Conservation (phyloP, 352 stramenopile genomes). For the Elongisporangium senticosum region DNA sequence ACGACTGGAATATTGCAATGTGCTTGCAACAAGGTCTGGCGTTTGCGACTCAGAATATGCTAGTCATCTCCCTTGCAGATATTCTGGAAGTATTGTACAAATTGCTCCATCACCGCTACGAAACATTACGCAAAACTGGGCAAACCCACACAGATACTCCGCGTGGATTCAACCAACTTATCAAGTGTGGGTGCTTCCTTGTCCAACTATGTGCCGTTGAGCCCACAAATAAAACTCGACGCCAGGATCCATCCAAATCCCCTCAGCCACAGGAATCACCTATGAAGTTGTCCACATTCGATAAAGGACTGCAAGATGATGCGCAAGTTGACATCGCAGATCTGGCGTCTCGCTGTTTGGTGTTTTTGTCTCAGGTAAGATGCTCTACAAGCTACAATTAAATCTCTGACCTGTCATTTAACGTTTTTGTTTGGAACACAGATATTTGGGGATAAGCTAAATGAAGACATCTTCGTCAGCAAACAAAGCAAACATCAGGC, state of each 20-base stretch:
- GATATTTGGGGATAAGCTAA: slow-evolving; percentile 59
- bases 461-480: slow-evolving; percentile 37
- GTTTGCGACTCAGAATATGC: slow-evolving; percentile 13
- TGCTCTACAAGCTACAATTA: background rate
- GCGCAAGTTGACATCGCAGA: slow-evolving; percentile 22
- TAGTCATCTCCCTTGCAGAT: slow-evolving; percentile 14
- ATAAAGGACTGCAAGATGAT: background rate
- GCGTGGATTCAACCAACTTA: slow-evolving; percentile 22
- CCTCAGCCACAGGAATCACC: slow-evolving; percentile 11
- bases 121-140: slow-evolving; percentile 12
- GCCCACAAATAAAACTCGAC: background rate
- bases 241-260: slow-evolving; percentile 2
- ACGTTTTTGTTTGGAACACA: slow-evolving; percentile 7
- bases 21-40: slow-evolving; percentile 17
- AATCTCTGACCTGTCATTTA: slow-evolving; percentile 2
- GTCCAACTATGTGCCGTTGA: slow-evolving; percentile 27
- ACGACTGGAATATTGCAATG: slow-evolving; percentile 20
- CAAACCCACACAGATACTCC: slow-evolving; percentile 5
- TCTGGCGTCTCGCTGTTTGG: slow-evolving; percentile 45
- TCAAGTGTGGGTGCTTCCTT: slow-evolving; percentile 22
- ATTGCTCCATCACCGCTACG: slow-evolving; percentile 32
- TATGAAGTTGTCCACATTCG: background rate
- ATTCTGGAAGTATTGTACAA: slow-evolving; percentile 27
- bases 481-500: slow-evolving; percentile 5
- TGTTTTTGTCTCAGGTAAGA: slow-evolving; percentile 57